These are phyloP conservation scores for Moricandia arvensis DNA, from an alignment of 345 rosid genomes.

Conservation along the genomic window DNA sequence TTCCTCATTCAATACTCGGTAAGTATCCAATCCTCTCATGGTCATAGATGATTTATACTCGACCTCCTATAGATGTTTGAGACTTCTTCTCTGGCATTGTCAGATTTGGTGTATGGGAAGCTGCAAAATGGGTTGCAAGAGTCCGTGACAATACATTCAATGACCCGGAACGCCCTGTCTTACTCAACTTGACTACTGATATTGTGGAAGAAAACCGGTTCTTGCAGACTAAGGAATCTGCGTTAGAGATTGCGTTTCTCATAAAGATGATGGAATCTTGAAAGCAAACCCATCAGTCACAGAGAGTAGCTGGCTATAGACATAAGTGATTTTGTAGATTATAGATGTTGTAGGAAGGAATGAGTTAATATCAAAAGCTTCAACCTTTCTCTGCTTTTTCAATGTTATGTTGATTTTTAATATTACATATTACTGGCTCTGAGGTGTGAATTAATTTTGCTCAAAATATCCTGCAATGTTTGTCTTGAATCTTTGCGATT, in stretches of 20 bases:
- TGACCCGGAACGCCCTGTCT: slow-evolving; percentile 61
- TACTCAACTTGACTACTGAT: slow-evolving; percentile 72
- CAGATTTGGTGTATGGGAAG: slow-evolving; percentile 98
- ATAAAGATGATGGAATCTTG: slow-evolving; percentile 62
- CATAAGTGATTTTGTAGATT: too few relatives aligned
- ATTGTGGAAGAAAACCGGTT: slow-evolving; percentile 88
- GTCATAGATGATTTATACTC: neutral
- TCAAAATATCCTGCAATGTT: too few relatives aligned
- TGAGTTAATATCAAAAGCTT: too few relatives aligned
- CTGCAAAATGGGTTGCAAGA: slow-evolving; percentile 85
- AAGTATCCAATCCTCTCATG: slow-evolving; percentile 19
- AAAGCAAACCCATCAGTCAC: neutral
- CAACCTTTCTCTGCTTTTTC: too few relatives aligned
- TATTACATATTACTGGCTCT: too few relatives aligned
- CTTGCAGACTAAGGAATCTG: slow-evolving; percentile 71
- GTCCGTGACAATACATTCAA: slow-evolving; percentile 70
- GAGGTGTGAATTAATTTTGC: too few relatives aligned
- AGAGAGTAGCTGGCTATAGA: too few relatives aligned
- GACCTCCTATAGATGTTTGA: slow-evolving; percentile 3
- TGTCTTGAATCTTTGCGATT: too few relatives aligned
- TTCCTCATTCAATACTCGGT: slow-evolving; percentile 85
- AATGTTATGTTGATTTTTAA: too few relatives aligned
- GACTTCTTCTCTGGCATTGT: slow-evolving; percentile 7
- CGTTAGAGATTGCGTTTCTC: slow-evolving; percentile 75
- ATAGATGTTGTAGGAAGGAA: too few relatives aligned